phyloP scores from a whole-genome alignment of 2,329 filamentous ascomycete species.

The Lachnellula hyalina region DNA sequence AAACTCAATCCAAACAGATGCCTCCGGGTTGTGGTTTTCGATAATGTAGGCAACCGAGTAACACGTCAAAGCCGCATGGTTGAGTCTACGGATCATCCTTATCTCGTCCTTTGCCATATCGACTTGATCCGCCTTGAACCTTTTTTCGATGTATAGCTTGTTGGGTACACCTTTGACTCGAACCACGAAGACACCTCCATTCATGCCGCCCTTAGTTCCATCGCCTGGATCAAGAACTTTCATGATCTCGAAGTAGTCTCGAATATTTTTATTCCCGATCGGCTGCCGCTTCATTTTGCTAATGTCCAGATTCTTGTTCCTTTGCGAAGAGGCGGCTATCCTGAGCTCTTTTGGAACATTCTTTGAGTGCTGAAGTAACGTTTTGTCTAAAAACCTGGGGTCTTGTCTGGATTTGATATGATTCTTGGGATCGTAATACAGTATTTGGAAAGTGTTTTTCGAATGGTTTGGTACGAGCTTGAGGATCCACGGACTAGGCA shows the following conservation, averaged over 20 bases:
- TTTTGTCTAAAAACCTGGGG: conserved; percentile 6
- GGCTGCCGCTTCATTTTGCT: neutral
- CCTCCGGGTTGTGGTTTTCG: neutral
- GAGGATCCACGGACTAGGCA: conserved; percentile 17
- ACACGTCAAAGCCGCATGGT: conserved; percentile 19
- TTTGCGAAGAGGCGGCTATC: neutral
- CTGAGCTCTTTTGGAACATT: neutral
- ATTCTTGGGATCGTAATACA: conserved; percentile 16
- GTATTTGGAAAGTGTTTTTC: neutral
- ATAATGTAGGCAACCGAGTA: conserved; percentile 20
- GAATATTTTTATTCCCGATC: conserved; percentile 10
- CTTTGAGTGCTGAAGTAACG: neutral
- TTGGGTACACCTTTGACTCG: conserved; percentile 4
- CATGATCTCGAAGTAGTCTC: conserved; percentile 19
- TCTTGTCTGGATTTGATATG: neutral
- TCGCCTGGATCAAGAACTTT: conserved; percentile 22
- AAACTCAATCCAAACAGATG: conserved; percentile 27
- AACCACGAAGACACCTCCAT: conserved; percentile 14
- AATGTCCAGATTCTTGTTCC: conserved; percentile 3
- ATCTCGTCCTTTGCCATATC: conserved; percentile 16
- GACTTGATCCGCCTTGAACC: conserved; percentile 9
- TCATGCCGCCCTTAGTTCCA: conserved; percentile 25
- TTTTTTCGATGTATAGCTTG: conserved; percentile 17
- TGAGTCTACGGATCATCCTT: conserved; percentile 18
- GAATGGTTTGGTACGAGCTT: neutral